Percentiles rank a stretch among this genome's conserved stretches.
Conservation (phyloP, 257 asterid species). For the Paraleonurus japonicus region DNA sequence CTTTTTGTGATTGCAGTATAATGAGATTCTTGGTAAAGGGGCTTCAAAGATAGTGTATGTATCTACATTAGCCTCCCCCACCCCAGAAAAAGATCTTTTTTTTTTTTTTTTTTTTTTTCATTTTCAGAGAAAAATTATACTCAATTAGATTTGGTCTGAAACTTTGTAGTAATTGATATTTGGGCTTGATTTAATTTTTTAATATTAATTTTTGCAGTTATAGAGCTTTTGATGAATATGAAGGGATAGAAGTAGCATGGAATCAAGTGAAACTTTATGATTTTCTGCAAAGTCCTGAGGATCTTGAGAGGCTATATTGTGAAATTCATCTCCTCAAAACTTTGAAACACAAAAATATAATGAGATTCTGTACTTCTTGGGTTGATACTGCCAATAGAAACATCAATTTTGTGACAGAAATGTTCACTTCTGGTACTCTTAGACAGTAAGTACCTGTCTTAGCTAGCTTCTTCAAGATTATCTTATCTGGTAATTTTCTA, state of each 20-base stretch:
- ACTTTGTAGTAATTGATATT: too few relatives aligned
- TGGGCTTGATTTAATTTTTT: neutral
- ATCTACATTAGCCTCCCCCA: slow-evolving; percentile 18
- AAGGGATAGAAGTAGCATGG: slow-evolving; percentile 88
- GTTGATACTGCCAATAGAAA: slow-evolving; percentile 64
- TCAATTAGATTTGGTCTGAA: neutral
- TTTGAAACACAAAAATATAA: slow-evolving; percentile 60
- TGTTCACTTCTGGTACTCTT: slow-evolving; percentile 85
- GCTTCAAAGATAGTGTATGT: slow-evolving; percentile 82
- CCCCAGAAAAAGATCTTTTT: neutral
- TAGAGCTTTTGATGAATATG: slow-evolving; percentile 73
- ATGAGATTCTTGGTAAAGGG: slow-evolving; percentile 90
- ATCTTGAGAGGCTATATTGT: slow-evolving; percentile 72
- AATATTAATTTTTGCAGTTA: slow-evolving; percentile 46
- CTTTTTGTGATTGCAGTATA: slow-evolving; percentile 49
- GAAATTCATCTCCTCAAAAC: slow-evolving; percentile 78
- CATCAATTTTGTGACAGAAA: slow-evolving; percentile 79
- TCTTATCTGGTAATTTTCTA: neutral
- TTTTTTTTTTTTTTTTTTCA: neutral
- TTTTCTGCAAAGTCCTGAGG: slow-evolving; percentile 67
- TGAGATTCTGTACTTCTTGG: slow-evolving; percentile 77
- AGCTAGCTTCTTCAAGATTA: neutral
- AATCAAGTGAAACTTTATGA: slow-evolving; percentile 71
- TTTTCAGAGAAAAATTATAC: too few relatives aligned
- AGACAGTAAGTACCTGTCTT: slow-evolving; percentile 54